Percentiles rank a stretch among this genome's conserved stretches.
Conservation (phyloP, 176 grass and related monocot genomes). For the Rhynchospora breviuscula region DNA sequence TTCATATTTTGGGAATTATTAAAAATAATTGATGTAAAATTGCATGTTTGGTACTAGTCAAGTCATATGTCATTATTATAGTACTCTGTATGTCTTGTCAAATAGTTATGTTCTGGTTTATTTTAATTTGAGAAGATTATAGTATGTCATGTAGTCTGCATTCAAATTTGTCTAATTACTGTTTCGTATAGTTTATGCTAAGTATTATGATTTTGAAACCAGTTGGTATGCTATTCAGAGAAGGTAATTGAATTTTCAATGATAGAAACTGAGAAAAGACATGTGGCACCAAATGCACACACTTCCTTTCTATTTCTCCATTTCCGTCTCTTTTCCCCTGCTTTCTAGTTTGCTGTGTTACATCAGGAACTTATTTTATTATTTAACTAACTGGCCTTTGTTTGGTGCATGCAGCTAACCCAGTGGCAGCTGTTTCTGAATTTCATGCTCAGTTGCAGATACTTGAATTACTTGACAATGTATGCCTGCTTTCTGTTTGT, state of each 20-base stretch:
- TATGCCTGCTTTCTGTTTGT: slow-evolving; percentile 28
- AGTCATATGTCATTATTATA: neutral
- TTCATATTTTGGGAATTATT: neutral
- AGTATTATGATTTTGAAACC: neutral
- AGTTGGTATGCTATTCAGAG: neutral
- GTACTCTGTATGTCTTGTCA: neutral
- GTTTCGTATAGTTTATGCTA: neutral
- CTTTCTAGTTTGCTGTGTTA: slow-evolving; percentile 3
- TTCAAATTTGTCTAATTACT: neutral
- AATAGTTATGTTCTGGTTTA: neutral
- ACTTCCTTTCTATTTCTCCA: neutral
- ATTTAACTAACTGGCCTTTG: neutral
- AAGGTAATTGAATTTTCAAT: neutral
- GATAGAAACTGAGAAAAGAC: neutral
- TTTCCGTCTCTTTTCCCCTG: neutral
- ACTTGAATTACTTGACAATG: slow-evolving; percentile 96
- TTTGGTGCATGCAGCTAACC: slow-evolving; percentile 51
- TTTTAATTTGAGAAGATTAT: neutral
- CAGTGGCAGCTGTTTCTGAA: slow-evolving; percentile 35
- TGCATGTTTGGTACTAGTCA: neutral
- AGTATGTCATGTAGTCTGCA: neutral
- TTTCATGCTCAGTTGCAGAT: slow-evolving; percentile 94
- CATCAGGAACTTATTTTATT: neutral
- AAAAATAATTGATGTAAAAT: neutral
- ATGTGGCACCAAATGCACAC: neutral